Conservation (phyloP, 2,329 filamentous ascomycete genomes). For the Tolypocladium album region DNA sequence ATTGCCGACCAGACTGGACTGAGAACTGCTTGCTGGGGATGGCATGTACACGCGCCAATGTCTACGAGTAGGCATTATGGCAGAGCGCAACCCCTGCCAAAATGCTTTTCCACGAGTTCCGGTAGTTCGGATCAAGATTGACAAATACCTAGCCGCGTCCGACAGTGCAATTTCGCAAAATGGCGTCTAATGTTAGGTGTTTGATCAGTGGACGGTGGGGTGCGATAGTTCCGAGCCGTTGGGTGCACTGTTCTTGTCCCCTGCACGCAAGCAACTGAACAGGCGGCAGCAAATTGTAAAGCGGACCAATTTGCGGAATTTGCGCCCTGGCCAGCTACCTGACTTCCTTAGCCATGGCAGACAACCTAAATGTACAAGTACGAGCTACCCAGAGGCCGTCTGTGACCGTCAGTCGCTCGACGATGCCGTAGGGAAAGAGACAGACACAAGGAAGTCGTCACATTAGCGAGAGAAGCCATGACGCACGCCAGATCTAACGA, state of each 20-base stretch:
- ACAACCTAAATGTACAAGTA: too few species aligned
- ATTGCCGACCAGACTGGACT: background rate
- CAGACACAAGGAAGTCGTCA: background rate
- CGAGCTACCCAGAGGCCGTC: too few species aligned
- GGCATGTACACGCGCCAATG: too few species aligned
- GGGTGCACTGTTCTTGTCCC: background rate
- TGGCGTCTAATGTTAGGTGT: background rate
- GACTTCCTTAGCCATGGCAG: background rate
- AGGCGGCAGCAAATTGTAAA: background rate
- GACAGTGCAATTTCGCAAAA: background rate
- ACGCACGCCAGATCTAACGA: background rate
- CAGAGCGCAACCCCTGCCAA: background rate
- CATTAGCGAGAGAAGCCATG: background rate
- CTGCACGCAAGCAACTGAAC: background rate
- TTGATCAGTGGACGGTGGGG: background rate
- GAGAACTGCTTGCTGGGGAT: too few species aligned
- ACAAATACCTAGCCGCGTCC: background rate
- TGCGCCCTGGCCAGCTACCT: background rate
- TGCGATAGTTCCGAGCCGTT: background rate
- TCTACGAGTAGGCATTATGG: too few species aligned
- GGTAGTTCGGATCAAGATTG: background rate
- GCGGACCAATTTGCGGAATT: background rate
- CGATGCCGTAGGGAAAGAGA: background rate
- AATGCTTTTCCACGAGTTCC: background rate
- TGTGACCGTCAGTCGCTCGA: background rate